A percentile compares a stretch with the other conserved stretches of the same genome.
Evolutionary conservation across 495 filamentous ascomycete species (phyloP).

Genomic region (Neurospora sp.): DNA sequence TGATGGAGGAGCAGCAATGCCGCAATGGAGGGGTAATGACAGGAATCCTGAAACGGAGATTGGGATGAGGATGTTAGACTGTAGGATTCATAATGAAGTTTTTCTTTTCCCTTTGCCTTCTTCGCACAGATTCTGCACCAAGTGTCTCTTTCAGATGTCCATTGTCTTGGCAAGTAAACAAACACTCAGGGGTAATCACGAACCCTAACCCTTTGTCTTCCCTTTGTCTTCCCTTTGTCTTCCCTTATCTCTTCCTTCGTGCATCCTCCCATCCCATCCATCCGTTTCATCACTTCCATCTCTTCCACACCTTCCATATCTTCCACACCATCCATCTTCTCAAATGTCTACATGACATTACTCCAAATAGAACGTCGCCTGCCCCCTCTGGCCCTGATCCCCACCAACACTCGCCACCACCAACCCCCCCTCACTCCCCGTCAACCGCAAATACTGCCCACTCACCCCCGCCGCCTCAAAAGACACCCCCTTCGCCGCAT

Average conservation of each 20-base stretch:
- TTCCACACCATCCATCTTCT: too few species aligned
- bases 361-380: slow-evolving; percentile 11
- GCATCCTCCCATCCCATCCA: not conserved
- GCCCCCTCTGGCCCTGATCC: not conserved
- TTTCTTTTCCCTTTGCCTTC: not conserved
- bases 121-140: not conserved
- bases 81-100: not conserved
- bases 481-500: slow-evolving; percentile 4
- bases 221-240: not conserved
- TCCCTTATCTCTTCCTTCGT: not conserved
- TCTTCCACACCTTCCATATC: not conserved
- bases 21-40: not conserved
- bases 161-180: not conserved
- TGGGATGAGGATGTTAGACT: not conserved
- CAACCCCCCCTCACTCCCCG: not conserved
- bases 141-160: not conserved
- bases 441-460: slow-evolving; percentile 8
- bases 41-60: too few species aligned
- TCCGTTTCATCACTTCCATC: not conserved
- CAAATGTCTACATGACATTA: too few species aligned
- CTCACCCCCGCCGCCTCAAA: slow-evolving; percentile 8
- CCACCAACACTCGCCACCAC: not conserved
- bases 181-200: not conserved
- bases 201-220: not conserved
- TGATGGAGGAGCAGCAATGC: too few species aligned